A percentile compares a stretch with the other conserved stretches of the same genome.
Evolutionary conservation across 345 rosid genomes (phyloP).

Genomic region (Stellera chamaejasme): DNA sequence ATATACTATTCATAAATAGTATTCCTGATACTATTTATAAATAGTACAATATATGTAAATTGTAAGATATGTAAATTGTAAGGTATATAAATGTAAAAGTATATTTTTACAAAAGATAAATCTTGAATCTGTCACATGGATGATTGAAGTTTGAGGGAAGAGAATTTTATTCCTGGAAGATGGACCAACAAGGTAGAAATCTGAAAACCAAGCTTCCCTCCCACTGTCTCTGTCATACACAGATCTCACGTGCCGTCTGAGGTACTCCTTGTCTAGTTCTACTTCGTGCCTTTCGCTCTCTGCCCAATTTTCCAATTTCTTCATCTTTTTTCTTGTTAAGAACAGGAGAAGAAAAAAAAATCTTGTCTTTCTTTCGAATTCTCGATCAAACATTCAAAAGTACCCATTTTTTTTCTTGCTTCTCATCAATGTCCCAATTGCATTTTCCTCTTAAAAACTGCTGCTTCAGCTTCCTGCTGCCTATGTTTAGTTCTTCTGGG

Average conservation of each 20-base stretch:
- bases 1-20: too few species aligned
- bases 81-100: too few species aligned
- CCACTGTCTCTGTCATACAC: slow-evolving; percentile 33
- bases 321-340: background rate
- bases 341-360: too few species aligned
- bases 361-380: background rate
- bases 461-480: slow-evolving; percentile 18
- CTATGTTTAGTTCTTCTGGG: slow-evolving; percentile 14
- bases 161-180: background rate
- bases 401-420: too few species aligned
- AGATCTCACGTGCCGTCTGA: slow-evolving; percentile 40
- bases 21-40: too few species aligned
- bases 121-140: too few species aligned
- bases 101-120: too few species aligned
- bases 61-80: too few species aligned
- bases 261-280: slow-evolving; percentile 13
- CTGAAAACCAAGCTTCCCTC: background rate
- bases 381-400: slow-evolving; percentile 7
- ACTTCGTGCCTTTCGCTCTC: slow-evolving; percentile 32
- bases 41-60: too few species aligned
- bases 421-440: background rate
- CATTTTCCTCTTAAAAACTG: slow-evolving; percentile 8
- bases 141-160: too few species aligned
- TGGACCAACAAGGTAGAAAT: too few species aligned
- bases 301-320: background rate